These are phyloP conservation scores for Plasmodium yoelii DNA, from an alignment of 169 alveolate species.

Conservation along the genomic window DNA sequence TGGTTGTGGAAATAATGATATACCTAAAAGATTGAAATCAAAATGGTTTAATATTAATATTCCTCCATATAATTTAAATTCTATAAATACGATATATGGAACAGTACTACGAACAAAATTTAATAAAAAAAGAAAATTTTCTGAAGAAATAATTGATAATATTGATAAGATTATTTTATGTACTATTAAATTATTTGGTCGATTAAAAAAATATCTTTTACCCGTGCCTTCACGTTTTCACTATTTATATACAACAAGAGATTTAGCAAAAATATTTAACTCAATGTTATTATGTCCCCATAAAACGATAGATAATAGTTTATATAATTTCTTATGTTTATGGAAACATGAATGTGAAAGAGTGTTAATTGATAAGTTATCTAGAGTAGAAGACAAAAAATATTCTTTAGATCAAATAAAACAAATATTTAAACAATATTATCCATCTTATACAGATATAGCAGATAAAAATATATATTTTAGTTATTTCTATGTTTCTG, in stretches of 20 bases:
- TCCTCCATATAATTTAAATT: slow-evolving; percentile 93
- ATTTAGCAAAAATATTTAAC: slow-evolving; percentile 96
- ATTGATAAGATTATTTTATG: slow-evolving; percentile 89
- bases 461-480: slow-evolving; percentile 67
- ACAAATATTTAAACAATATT: slow-evolving; percentile 51
- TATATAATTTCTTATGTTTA: slow-evolving; percentile 91
- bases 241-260: slow-evolving; percentile 97
- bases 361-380: slow-evolving; percentile 96
- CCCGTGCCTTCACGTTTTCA: slow-evolving; percentile 97
- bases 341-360: slow-evolving; percentile 98
- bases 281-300: slow-evolving; percentile 88
- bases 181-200: slow-evolving; percentile 93
- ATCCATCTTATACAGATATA: slow-evolving; percentile 40
- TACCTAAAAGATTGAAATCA: slow-evolving; percentile 96
- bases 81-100: slow-evolving; percentile 96
- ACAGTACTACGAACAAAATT: slow-evolving; percentile 93
- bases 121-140: slow-evolving; percentile 90
- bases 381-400: slow-evolving; percentile 92
- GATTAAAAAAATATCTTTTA: slow-evolving; percentile 76
- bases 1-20: slow-evolving; percentile 97
- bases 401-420: slow-evolving; percentile 74
- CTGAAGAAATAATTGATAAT: slow-evolving; percentile 88
- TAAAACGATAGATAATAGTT: slow-evolving; percentile 82
- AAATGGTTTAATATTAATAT: slow-evolving; percentile 95
- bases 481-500: slow-evolving; percentile 75